A percentile compares a stretch with the other conserved stretches of the same genome.
Evolutionary conservation across 768 basidiomycete genomes (phyloP).

Genomic region (Naematelia aurantialba): DNA sequence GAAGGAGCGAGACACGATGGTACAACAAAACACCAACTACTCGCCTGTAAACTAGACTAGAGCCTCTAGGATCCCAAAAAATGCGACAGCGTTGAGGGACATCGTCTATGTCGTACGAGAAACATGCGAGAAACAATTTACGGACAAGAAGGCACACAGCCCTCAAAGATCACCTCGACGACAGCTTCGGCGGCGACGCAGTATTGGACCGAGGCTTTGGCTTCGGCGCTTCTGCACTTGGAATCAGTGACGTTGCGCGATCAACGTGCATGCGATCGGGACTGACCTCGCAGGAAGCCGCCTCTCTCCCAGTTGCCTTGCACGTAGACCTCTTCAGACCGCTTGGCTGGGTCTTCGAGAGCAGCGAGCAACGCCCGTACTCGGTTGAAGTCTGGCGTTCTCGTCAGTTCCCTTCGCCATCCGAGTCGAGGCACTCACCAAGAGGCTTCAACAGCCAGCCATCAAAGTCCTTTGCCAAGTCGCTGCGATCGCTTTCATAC

Average conservation of each 20-base stretch:
- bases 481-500: slow-evolving; percentile 58
- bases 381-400: slow-evolving; percentile 60
- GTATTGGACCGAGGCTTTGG: no score
- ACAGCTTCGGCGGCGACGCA: no score
- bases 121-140: no score
- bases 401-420: neutral
- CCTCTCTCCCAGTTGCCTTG: slow-evolving; percentile 52
- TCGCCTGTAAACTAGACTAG: no score
- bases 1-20: neutral
- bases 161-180: no score
- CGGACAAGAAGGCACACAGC: no score
- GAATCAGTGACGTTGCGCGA: no score
- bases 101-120: no score
- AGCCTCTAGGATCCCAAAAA: no score
- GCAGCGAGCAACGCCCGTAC: slow-evolving; percentile 61
- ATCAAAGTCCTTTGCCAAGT: slow-evolving; percentile 63
- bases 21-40: neutral
- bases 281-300: slow-evolving; percentile 46
- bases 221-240: no score
- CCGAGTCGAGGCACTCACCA: slow-evolving; percentile 21
- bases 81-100: no score
- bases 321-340: slow-evolving; percentile 55
- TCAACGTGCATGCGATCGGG: neutral
- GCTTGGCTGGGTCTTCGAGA: slow-evolving; percentile 57
- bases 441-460: slow-evolving; percentile 83